phyloP scores from a whole-genome alignment of 1,284 basidiomycete species.

The Mycena sp. region DNA sequence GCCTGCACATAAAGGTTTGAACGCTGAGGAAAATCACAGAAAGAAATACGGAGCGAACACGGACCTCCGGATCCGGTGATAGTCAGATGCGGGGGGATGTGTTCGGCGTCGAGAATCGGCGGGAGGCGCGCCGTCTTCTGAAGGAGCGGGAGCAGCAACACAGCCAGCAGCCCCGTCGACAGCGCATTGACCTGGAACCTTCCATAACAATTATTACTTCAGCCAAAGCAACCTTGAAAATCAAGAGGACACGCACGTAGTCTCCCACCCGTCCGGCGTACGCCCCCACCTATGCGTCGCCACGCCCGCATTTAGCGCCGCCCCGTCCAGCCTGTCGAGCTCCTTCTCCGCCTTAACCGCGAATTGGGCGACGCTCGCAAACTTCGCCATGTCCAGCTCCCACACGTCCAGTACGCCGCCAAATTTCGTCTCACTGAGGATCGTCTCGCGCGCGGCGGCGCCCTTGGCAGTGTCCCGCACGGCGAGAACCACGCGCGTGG shows the following conservation, averaged over 20 bases:
- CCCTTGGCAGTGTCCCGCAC: constrained; percentile 1
- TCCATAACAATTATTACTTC: not conserved
- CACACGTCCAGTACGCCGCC: constrained; percentile 1
- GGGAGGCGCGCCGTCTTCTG: not conserved
- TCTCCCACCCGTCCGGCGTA: constrained; percentile 59
- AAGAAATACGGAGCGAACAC: not conserved
- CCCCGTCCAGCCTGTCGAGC: constrained; percentile 14
- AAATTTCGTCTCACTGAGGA: not conserved
- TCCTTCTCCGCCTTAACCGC: not conserved
- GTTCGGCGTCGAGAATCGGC: not conserved
- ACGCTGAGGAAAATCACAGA: not conserved
- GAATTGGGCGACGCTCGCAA: constrained; percentile 10
- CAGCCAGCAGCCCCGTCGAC: constrained; percentile 8
- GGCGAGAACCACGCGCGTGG: constrained; percentile 4
- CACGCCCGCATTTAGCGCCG: constrained; percentile 5
- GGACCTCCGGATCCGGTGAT: constrained; percentile 10
- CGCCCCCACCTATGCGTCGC: not conserved
- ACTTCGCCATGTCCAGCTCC: constrained; percentile 16
- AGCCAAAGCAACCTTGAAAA: not conserved
- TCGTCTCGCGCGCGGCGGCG: not conserved
- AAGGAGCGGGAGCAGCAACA: not conserved
- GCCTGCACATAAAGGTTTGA: not conserved
- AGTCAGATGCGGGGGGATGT: constrained; percentile 13
- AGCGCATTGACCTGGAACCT: constrained; percentile 14
- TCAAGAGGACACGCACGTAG: not conserved